Evolutionary conservation across 257 asterid genomes (phyloP).

Genomic region (Rhazya stricta): DNA sequence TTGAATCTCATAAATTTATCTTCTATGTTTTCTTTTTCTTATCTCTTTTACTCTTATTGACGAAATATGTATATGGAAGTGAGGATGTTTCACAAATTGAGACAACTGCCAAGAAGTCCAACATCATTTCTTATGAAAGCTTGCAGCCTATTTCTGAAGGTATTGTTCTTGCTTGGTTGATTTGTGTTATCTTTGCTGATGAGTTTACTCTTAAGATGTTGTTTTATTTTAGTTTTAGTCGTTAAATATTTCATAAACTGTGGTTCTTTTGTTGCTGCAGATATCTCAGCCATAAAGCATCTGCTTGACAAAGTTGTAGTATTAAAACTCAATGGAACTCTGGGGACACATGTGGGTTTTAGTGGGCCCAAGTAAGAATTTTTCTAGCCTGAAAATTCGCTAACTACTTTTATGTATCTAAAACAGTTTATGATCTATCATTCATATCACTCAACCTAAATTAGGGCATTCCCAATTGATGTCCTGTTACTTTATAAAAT

Average conservation of each 20-base stretch:
- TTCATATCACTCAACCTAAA: background rate
- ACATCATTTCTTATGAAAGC: constrained; percentile 57
- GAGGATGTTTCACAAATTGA: constrained; percentile 42
- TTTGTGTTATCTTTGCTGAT: constrained; percentile 3
- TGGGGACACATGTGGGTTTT: constrained; percentile 61
- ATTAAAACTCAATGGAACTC: constrained; percentile 54
- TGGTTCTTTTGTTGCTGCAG: constrained; percentile 38
- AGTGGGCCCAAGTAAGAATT: constrained; percentile 71
- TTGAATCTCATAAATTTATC: background rate
- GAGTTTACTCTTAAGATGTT: background rate
- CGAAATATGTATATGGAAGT: constrained; percentile 40
- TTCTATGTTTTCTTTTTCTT: background rate
- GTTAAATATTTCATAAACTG: background rate
- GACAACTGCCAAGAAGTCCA: constrained; percentile 31
- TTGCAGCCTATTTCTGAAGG: constrained; percentile 63
- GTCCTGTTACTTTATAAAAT: background rate
- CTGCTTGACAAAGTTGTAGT: constrained; percentile 78
- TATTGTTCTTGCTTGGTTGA: constrained; percentile 25
- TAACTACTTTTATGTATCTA: background rate
- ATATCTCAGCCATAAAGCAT: constrained; percentile 45
- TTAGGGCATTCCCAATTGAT: background rate
- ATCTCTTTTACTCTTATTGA: constrained; percentile 17
- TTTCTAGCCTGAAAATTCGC: constrained; percentile 15
- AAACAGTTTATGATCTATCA: background rate
- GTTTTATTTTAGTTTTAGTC: background rate